phyloP scores from a whole-genome alignment of 345 rosid genomes.

The Noccaea caerulescens region DNA sequence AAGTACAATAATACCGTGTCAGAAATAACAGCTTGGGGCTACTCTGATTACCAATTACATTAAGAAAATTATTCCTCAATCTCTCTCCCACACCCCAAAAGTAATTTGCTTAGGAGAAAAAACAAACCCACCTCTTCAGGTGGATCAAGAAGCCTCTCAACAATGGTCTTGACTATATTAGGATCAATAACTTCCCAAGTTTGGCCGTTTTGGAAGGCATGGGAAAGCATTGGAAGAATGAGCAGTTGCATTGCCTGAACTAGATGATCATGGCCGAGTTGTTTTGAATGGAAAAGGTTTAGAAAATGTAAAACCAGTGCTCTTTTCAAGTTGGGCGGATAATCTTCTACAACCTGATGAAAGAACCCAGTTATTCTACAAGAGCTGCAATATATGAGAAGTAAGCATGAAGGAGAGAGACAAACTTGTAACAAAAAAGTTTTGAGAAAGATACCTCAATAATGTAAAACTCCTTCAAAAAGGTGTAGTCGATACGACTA shows the following conservation, averaged over 20 bases:
- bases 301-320: conserved; percentile 79
- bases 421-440: conserved; percentile 21
- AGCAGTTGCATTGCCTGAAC: conserved; percentile 98
- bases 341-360: conserved; percentile 91
- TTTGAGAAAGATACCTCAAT: conserved; percentile 64
- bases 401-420: conserved; percentile 7
- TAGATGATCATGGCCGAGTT: conserved; percentile 82
- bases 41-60: neutral
- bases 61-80: conserved; percentile 24
- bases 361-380: conserved; percentile 29
- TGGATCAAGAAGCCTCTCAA: conserved; percentile 98
- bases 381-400: conserved; percentile 33
- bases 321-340: conserved; percentile 76
- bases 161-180: conserved; percentile 78
- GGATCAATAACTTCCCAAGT: conserved; percentile 97
- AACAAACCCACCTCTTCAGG: conserved; percentile 81
- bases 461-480: conserved; percentile 92
- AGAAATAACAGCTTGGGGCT: conserved; percentile 9
- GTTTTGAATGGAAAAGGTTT: conserved; percentile 86
- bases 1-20: neutral
- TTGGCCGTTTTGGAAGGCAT: conserved; percentile 84
- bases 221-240: conserved; percentile 94
- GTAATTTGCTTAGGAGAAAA: conserved; percentile 21
- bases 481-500: conserved; percentile 92
- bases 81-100: conserved; percentile 5